phyloP scores from a whole-genome alignment of 164 flowering plant species.

The Piper betle region DNA sequence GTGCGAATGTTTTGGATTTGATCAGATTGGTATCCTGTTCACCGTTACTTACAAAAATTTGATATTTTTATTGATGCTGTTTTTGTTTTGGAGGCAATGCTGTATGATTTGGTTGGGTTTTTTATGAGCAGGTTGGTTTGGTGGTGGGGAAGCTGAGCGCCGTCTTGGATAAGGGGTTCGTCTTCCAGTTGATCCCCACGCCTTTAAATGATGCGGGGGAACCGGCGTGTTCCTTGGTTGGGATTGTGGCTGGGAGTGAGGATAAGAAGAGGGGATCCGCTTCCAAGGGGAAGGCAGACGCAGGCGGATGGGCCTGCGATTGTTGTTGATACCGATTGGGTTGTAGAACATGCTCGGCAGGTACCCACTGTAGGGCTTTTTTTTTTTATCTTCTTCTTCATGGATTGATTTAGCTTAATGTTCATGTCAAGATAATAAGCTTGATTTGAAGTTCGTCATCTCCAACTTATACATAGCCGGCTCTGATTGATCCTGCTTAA shows the following conservation, averaged over 20 bases:
- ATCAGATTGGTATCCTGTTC: not conserved
- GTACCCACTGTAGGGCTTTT: no score
- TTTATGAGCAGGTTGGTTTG: constrained; percentile 52
- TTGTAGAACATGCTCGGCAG: constrained; percentile 47
- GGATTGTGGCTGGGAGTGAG: constrained; percentile 10
- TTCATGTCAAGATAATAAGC: no score
- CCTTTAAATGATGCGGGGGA: constrained; percentile 70
- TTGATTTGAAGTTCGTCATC: no score
- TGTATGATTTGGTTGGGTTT: not conserved
- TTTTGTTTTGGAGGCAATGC: no score
- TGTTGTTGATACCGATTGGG: constrained; percentile 69
- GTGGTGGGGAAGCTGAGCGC: constrained; percentile 63
- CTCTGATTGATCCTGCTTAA: no score
- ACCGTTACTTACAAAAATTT: not conserved
- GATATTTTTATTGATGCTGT: no score
- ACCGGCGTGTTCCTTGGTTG: constrained; percentile 48
- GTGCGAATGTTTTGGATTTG: no score
- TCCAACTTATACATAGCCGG: no score
- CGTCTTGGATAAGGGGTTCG: constrained; percentile 51
- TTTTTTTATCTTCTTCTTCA: no score
- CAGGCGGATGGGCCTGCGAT: constrained; percentile 26
- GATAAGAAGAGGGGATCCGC: constrained; percentile 30
- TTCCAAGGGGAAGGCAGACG: constrained; percentile 36
- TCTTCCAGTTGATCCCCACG: constrained; percentile 66
- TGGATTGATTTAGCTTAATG: no score